Evolutionary conservation across 2,329 filamentous ascomycete genomes (phyloP), one percentile per base, ranked within the genome.

Genomic region (Ophiostoma sp.): DNA sequence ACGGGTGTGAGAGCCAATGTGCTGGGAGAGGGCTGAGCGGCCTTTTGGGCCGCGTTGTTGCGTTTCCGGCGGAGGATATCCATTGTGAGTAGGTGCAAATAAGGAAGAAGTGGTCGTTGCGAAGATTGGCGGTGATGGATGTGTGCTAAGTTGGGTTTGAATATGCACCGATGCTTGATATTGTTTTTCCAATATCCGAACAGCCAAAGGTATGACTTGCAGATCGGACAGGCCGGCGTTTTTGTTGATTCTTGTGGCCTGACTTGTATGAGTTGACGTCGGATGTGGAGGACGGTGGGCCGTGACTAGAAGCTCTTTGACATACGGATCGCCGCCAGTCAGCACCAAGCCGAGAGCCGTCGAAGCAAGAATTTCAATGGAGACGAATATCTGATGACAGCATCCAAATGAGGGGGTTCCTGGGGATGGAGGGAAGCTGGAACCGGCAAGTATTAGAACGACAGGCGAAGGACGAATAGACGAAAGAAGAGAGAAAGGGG

Each of bases 31-130:
- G 68, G 55, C 36, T 58, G 58, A n/a, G 41, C 62, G 7, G 60
- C 5, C 66, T 66, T 44, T 12, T 64, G 66, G 36, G 58, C 27
- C 27, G 27, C 6, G 41, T 55, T 36, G 38, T 64, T 69, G 68
- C 38, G 67, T 69, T 68, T 70, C 69, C 70, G 52, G 38, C 69
- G 68, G 4, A 71, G 68, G 40, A 70, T 69, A 58, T 70, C 70
- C 69, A 71, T 71, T 12, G 38, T n/a, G 42, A 68, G 42, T 16
- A 38, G 4, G 66, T 52, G 47, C 18, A n/a, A 1, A 6, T 27
- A 45, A 45, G 47, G 5, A 8, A 52, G n/a, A 52, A 7, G 47
- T 2, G n/a, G 4, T 55, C n/a, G 8, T 27, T 27, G 27, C 27
- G 12, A 55, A 27, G 49, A 27, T 11, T 27, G 45, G 14, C 8